phyloP scores from a whole-genome alignment of 768 basidiomycete genomes.

The Naganishia kalamii region DNA sequence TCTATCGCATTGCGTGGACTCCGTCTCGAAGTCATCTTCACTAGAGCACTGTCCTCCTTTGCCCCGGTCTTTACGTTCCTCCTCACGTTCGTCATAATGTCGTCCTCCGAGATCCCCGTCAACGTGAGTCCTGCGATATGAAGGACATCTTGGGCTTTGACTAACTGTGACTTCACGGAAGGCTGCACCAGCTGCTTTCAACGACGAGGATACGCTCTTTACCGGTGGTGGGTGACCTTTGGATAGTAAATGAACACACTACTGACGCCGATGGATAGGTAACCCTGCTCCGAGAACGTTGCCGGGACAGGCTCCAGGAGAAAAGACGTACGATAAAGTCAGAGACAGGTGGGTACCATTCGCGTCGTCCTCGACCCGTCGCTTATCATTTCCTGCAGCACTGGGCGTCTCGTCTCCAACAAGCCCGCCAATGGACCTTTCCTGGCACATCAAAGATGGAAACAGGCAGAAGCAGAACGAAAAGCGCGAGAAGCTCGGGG shows the following conservation, averaged over 20 bases:
- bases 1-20: no score
- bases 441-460: slow-evolving; percentile 53
- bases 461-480: slow-evolving; percentile 58
- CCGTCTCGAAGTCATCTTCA: no score
- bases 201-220: slow-evolving; percentile 4
- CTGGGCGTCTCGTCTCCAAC: slow-evolving; percentile 65
- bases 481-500: slow-evolving; percentile 60
- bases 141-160: background rate
- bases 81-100: no score
- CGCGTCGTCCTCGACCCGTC: background rate
- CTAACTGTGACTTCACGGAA: background rate
- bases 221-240: background rate
- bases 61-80: no score
- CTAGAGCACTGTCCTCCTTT: no score
- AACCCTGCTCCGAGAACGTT: slow-evolving; percentile 9
- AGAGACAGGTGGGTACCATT: slow-evolving; percentile 12
- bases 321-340: slow-evolving; percentile 16
- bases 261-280: background rate
- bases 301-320: slow-evolving; percentile 20
- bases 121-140: no score
- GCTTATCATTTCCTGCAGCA: slow-evolving; percentile 6
- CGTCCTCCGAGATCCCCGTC: no score
- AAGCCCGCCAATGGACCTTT: slow-evolving; percentile 82
- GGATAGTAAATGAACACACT: background rate
- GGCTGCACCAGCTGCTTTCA: background rate